A percentile compares a stretch with the other conserved stretches of the same genome.
Evolutionary conservation across 176 grass and related monocot species (phyloP).

Genomic region (Oropetium thomaeum): DNA sequence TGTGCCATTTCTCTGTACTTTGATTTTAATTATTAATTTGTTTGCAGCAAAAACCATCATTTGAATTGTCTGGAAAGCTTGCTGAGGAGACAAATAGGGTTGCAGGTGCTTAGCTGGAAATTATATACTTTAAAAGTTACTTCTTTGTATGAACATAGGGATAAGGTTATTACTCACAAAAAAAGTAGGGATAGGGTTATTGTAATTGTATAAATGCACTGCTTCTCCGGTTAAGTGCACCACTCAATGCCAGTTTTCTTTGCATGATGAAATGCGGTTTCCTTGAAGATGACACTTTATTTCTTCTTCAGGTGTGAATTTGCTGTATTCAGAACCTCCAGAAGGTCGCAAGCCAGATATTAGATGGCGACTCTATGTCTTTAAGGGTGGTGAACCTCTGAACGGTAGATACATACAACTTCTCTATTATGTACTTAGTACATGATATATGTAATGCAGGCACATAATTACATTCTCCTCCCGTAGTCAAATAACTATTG

Average conservation of each 20-base stretch:
- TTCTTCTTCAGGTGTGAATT: constrained; percentile 60
- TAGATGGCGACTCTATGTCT: constrained; percentile 96
- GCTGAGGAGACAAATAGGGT: constrained; percentile 96
- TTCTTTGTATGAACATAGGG: not conserved
- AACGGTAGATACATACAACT: constrained; percentile 44
- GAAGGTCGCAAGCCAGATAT: constrained; percentile 75
- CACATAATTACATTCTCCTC: not conserved
- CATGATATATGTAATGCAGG: not conserved
- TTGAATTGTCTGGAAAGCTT: constrained; percentile 97
- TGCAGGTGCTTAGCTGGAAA: constrained; percentile 51
- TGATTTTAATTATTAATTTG: not conserved
- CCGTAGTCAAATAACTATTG: not conserved
- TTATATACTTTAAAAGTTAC: constrained; percentile 1
- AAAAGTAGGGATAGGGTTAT: not conserved
- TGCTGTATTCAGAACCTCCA: constrained; percentile 81
- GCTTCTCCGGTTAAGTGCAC: too few relatives aligned
- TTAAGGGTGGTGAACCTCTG: constrained; percentile 87
- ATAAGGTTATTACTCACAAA: not conserved
- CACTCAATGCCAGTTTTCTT: not conserved
- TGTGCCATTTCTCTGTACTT: not conserved
- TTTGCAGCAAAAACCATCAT: constrained; percentile 93
- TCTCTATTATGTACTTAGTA: constrained; percentile 6
- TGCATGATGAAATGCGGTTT: not conserved
- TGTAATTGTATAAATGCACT: constrained; percentile 2
- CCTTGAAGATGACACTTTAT: constrained; percentile 15